Evolutionary conservation across 345 rosid genomes (phyloP).

Genomic region (Hirschfeldia incana): DNA sequence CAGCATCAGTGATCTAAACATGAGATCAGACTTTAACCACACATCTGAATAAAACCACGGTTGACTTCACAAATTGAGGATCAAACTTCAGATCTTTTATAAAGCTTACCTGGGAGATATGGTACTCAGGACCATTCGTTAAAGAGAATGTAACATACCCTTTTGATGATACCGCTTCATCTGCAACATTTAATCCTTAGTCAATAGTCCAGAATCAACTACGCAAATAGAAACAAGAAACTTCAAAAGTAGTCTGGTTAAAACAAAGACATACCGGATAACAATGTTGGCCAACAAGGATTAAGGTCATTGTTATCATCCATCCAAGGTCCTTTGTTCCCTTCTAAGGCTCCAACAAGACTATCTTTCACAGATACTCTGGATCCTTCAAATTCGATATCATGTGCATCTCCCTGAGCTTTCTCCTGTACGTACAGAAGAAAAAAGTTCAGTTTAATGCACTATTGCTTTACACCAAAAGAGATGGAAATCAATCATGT

Average conservation of each 20-base stretch:
- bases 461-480: slow-evolving; percentile 27
- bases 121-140: slow-evolving; percentile 96
- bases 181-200: slow-evolving; percentile 43
- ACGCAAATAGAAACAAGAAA: neutral
- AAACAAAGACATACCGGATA: slow-evolving; percentile 47
- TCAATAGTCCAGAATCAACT: neutral
- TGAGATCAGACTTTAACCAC: neutral
- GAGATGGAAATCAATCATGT: slow-evolving; percentile 30
- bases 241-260: neutral
- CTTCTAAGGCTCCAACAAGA: slow-evolving; percentile 50
- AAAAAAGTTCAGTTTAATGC: slow-evolving; percentile 13
- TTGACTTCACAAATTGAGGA: neutral
- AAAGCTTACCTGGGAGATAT: slow-evolving; percentile 83
- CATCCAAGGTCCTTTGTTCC: slow-evolving; percentile 76
- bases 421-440: slow-evolving; percentile 52
- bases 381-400: slow-evolving; percentile 57
- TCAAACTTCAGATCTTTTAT: neutral
- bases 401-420: slow-evolving; percentile 63
- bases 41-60: neutral
- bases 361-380: slow-evolving; percentile 55
- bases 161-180: slow-evolving; percentile 52
- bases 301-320: slow-evolving; percentile 57
- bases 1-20: slow-evolving; percentile 86
- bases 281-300: slow-evolving; percentile 73
- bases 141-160: slow-evolving; percentile 89